Evolutionary conservation across 495 filamentous ascomycete species (phyloP).

Genomic region (Copromyces sp.): DNA sequence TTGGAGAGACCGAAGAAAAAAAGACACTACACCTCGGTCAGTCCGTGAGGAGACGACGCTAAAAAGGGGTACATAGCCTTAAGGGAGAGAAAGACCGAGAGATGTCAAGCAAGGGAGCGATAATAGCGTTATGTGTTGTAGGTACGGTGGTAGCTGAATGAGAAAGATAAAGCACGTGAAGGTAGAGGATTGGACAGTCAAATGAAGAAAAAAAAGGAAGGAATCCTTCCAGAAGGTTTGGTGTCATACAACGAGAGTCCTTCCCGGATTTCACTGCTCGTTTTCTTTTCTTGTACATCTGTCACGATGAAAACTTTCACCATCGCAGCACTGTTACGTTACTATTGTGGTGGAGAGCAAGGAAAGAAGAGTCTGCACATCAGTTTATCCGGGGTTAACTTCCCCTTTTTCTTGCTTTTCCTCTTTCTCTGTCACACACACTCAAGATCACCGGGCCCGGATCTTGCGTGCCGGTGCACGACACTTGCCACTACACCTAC

Average conservation of each 20-base stretch:
- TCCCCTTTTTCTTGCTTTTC: background rate
- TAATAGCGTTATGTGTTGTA: background rate
- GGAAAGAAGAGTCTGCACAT: background rate
- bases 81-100: background rate
- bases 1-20: background rate
- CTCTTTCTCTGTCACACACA: background rate
- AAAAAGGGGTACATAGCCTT: background rate
- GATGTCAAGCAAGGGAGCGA: background rate
- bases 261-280: background rate
- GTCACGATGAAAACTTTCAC: background rate
- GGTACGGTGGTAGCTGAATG: background rate
- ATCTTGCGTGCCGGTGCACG: background rate
- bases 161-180: background rate
- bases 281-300: background rate
- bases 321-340: background rate
- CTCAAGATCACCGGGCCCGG: background rate
- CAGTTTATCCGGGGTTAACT: background rate
- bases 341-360: background rate
- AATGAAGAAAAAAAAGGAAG: background rate
- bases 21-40: background rate
- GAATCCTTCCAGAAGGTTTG: background rate
- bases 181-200: background rate
- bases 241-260: background rate
- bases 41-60: background rate
- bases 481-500: background rate